Percentiles rank a stretch among this genome's conserved stretches.
Evolutionary conservation across 176 grass and related monocot genomes (phyloP).

Genomic region (Oryza brachyantha): DNA sequence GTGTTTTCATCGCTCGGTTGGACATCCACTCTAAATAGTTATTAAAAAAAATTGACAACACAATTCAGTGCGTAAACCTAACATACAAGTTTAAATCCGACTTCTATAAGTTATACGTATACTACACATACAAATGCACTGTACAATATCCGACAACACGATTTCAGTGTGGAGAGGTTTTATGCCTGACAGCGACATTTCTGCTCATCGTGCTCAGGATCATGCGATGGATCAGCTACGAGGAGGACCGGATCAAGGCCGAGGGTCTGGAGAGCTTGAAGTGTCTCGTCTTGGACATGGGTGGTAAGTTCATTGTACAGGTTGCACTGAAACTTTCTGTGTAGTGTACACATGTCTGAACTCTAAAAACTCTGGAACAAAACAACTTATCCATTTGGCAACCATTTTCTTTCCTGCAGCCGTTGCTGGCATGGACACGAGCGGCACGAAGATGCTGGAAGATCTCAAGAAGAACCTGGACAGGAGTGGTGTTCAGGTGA

Average conservation of each 20-base stretch:
- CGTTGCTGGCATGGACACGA: slow-evolving; percentile 67
- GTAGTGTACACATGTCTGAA: neutral
- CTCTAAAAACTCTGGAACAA: neutral
- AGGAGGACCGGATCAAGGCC: slow-evolving; percentile 45
- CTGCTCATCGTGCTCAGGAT: slow-evolving; percentile 40
- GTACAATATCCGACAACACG: neutral
- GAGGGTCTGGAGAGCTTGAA: slow-evolving; percentile 27
- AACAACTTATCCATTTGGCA: neutral
- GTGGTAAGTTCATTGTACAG: slow-evolving; percentile 46
- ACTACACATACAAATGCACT: neutral
- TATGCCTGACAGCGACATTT: neutral
- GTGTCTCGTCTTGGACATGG: slow-evolving; percentile 67
- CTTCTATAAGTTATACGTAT: too few species aligned
- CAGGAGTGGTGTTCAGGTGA: slow-evolving; percentile 57
- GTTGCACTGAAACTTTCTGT: neutral
- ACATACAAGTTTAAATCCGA: too few species aligned
- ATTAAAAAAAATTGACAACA: too few species aligned
- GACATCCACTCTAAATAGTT: too few species aligned
- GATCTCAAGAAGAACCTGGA: slow-evolving; percentile 51
- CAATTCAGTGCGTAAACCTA: too few species aligned
- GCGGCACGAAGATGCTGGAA: slow-evolving; percentile 63
- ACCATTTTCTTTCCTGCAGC: slow-evolving; percentile 24
- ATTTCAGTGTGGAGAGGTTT: neutral
- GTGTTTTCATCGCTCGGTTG: too few species aligned
- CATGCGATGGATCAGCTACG: slow-evolving; percentile 55